Evolutionary conservation across 352 stramenopile genomes (phyloP), one percentile per base, ranked within the genome.

Genomic region (Plasmopara halstedii): DNA sequence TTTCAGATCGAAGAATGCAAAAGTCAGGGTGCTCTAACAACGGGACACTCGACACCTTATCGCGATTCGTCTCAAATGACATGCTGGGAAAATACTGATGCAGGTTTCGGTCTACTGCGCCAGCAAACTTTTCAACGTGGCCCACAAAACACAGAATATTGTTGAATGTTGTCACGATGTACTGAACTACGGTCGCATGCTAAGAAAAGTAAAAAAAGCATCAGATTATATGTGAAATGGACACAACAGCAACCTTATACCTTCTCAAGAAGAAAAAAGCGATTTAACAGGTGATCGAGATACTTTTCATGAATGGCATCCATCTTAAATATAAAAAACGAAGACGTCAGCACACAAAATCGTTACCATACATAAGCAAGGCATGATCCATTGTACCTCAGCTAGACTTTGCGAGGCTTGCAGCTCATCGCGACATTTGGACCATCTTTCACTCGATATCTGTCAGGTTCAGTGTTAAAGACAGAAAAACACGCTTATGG

Each of bases 191-290:
- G 0, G 59, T 70, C 32, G 66, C 57, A 19, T 88, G 68, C 73
- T 87, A 23, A 4, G 5, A 50, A 25, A 20, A 15, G 31, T 22
- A 1, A 42, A 45, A 7, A 34, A 34, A 10, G 0, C 17, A 36
- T 35, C 6, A n/a, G 42, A 18, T 40, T 18, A 46, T 33, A 42
- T 9, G 10, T 6, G 23, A 19, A 34, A 20, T 18, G 14, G 21
- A 15, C 21, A 43, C 33, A 15, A 35, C 11, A 33, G 6, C 10
- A 36, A 13, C 35, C 44, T 5, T 27, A 9, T 47, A 89, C 78
- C 71, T 87, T 91, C 10, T 83, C 65, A 8, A 80, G 41, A 19
- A 87, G 56, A 46, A 91, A 88, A 40, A 85, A 88, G 7, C 63
- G 62, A 27, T 79, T 80, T 3, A 86, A 50, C 32, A 91, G 52